A percentile compares a stretch with the other conserved stretches of the same genome.
Evolutionary conservation across 768 basidiomycete genomes (phyloP).

Genomic region (Clitopilus hobsonii): DNA sequence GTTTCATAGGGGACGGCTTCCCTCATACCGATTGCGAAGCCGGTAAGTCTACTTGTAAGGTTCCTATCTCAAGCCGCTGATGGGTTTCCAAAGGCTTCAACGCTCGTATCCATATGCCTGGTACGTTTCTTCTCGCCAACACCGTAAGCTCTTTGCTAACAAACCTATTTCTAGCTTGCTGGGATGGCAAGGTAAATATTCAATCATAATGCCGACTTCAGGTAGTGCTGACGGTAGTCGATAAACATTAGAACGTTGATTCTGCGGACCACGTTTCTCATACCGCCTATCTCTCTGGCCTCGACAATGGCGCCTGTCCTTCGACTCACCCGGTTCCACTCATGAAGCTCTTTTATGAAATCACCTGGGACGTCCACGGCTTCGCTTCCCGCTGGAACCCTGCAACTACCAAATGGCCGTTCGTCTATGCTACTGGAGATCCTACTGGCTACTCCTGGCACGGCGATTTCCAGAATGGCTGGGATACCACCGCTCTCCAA

Average conservation of each 20-base stretch:
- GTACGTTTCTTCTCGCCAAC: constrained; percentile 3
- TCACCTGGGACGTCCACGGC: constrained; percentile 33
- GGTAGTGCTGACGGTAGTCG: too few relatives aligned
- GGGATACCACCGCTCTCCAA: constrained; percentile 41
- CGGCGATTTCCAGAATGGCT: constrained; percentile 46
- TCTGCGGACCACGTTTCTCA: constrained; percentile 32
- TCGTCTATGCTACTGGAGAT: constrained; percentile 45
- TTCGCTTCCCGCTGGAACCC: constrained; percentile 32
- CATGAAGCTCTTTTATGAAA: constrained; percentile 34
- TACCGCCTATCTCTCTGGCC: constrained; percentile 24
- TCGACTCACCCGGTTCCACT: constrained; percentile 28
- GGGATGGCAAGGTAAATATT: constrained; percentile 32
- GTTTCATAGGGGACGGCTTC: constrained; percentile 23
- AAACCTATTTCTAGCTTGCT: too few relatives aligned
- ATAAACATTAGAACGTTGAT: constrained; percentile 36
- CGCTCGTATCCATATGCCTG: constrained; percentile 32
- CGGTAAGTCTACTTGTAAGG: constrained; percentile 2
- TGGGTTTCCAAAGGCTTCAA: constrained; percentile 25
- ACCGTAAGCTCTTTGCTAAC: constrained; percentile 1
- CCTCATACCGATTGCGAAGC: constrained; percentile 39
- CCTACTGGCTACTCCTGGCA: constrained; percentile 47
- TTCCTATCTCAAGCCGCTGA: neutral
- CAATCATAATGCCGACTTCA: too few relatives aligned
- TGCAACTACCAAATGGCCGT: constrained; percentile 30
- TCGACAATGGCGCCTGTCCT: constrained; percentile 36